Evolutionary conservation across 495 filamentous ascomycete species (phyloP).

Genomic region (Penicillium flavigenum): DNA sequence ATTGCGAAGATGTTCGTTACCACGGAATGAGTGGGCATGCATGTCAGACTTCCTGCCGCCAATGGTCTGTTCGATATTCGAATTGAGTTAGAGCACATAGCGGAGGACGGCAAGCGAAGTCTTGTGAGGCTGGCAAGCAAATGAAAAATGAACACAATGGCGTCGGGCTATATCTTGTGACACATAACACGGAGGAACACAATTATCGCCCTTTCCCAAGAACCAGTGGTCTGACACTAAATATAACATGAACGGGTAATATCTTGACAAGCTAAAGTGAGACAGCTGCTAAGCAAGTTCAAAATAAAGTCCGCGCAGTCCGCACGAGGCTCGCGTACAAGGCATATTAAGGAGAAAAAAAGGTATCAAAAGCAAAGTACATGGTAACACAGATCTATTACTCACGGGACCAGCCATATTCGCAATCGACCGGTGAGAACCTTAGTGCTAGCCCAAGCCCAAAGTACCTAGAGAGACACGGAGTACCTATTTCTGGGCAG

Average conservation of each 20-base stretch:
- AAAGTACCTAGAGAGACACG: not conserved
- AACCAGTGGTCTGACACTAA: not conserved
- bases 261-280: not conserved
- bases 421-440: conserved; percentile 8
- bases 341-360: not conserved
- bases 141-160: not conserved
- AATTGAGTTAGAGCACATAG: not conserved
- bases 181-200: not conserved
- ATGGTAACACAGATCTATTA: conserved; percentile 5
- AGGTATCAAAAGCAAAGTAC: not conserved
- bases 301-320: not conserved
- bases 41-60: not conserved
- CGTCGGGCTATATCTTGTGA: not conserved
- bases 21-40: not conserved
- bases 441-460: conserved; percentile 10
- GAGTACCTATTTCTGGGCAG: not conserved
- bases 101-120: not conserved
- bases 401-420: not conserved
- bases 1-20: not conserved
- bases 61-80: not conserved
- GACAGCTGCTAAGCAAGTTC: not conserved
- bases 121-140: not conserved
- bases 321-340: not conserved
- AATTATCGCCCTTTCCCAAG: not conserved
- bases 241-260: not conserved